These are phyloP conservation scores for Ulota crispa DNA, from an alignment of 225 moss, liverwort and hornwort genomes.

Conservation along the genomic window DNA sequence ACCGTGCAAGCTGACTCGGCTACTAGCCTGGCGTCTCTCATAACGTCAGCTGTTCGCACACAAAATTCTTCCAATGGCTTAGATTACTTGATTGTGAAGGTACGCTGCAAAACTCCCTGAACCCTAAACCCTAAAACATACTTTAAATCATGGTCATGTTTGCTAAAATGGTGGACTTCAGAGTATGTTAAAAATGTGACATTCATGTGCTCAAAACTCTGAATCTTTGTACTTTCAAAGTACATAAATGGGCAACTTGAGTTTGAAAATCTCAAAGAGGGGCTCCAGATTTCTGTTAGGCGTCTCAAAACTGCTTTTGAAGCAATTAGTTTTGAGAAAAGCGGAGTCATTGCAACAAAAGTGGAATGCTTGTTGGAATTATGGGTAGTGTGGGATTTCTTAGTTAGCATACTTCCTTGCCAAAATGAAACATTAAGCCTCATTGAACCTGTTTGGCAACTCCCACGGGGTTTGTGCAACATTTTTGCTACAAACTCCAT, in stretches of 20 bases:
- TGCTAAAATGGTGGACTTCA: background rate
- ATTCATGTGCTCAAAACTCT: background rate
- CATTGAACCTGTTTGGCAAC: no score
- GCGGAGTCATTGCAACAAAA: no score
- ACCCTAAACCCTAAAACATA: no score
- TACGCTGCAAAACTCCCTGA: background rate
- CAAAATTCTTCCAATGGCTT: constrained; percentile 44
- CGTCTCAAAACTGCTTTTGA: no score
- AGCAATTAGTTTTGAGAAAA: no score
- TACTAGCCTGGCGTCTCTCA: constrained; percentile 45
- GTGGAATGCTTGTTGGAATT: no score
- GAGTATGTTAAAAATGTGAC: background rate
- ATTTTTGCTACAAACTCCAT: no score
- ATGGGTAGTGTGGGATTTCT: no score
- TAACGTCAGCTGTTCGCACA: constrained; percentile 56
- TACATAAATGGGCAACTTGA: background rate
- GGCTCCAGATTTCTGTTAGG: no score
- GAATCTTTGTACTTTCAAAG: background rate
- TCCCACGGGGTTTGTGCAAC: no score
- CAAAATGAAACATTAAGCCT: no score
- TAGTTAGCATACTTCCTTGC: no score
- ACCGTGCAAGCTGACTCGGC: constrained; percentile 47
- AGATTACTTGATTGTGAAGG: constrained; percentile 74
- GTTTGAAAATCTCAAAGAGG: background rate
- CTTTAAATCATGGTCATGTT: background rate